These are phyloP conservation scores for Microdochium nivale DNA, from an alignment of 2,329 filamentous ascomycete genomes.

Conservation along the genomic window DNA sequence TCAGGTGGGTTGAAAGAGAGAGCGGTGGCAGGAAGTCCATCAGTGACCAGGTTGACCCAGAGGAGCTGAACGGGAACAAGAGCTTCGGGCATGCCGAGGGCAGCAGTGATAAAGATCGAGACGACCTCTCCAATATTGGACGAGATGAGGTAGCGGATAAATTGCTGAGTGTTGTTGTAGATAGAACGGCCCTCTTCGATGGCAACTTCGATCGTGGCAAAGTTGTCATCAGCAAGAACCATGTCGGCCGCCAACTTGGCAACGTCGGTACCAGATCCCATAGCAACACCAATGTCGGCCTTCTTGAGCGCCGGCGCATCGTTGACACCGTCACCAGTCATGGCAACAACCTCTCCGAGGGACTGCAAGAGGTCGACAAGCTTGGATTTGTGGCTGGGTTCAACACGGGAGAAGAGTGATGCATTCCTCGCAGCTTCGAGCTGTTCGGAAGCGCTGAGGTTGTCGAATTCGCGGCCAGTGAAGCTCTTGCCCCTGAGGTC, in stretches of 20 bases:
- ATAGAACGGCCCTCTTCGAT: slow-evolving; percentile 97
- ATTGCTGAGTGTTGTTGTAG: slow-evolving; percentile 99
- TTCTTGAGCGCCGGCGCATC: slow-evolving; percentile 97
- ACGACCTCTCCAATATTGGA: slow-evolving; percentile 99
- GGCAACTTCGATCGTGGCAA: slow-evolving; percentile 91
- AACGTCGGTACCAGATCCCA: slow-evolving; percentile 97
- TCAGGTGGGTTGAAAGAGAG: slow-evolving; percentile 98
- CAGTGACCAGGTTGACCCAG: slow-evolving; percentile 98
- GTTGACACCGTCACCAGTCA: slow-evolving; percentile 98
- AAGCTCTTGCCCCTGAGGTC: slow-evolving; percentile 86
- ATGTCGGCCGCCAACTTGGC: slow-evolving; percentile 95
- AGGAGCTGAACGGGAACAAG: slow-evolving; percentile 94
- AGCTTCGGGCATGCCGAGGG: slow-evolving; percentile 94
- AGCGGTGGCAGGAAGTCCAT: slow-evolving; percentile 91
- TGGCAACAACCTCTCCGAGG: slow-evolving; percentile 88
- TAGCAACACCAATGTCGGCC: slow-evolving; percentile 96
- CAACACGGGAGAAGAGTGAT: slow-evolving; percentile 90
- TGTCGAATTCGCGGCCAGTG: slow-evolving; percentile 91
- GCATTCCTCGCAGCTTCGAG: slow-evolving; percentile 76
- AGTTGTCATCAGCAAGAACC: slow-evolving; percentile 98
- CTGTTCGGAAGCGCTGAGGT: slow-evolving; percentile 69
- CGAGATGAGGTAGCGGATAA: slow-evolving; percentile 97
- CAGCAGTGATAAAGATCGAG: slow-evolving; percentile 95
- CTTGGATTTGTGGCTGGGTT: slow-evolving; percentile 95
- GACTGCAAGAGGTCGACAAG: slow-evolving; percentile 94